These are phyloP conservation scores for Setaria viridis DNA, from an alignment of 202 grass and related monocot species.

Conservation along the genomic window DNA sequence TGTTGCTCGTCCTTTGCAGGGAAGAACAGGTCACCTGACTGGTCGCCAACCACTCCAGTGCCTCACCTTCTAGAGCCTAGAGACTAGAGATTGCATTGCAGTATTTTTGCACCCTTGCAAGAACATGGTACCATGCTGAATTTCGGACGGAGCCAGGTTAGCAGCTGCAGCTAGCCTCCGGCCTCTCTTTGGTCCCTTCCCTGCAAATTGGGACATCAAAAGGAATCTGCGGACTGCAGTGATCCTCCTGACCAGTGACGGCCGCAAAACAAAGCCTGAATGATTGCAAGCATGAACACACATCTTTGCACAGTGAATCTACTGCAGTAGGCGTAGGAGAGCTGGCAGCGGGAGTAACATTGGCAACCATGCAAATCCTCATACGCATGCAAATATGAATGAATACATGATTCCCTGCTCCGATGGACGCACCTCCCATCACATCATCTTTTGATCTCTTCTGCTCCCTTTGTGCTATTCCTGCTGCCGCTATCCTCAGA, in stretches of 20 bases:
- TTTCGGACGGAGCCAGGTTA: slow-evolving; percentile 16
- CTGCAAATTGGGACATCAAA: not conserved
- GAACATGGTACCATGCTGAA: not conserved
- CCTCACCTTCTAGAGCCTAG: not conserved
- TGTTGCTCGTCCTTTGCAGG: slow-evolving; percentile 23
- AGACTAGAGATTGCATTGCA: not conserved
- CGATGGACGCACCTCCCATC: slow-evolving; percentile 6
- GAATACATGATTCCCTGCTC: slow-evolving; percentile 29
- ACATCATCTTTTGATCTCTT: slow-evolving; percentile 45
- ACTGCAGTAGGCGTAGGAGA: not conserved
- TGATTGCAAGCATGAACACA: slow-evolving; percentile 31
- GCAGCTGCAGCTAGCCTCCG: not conserved
- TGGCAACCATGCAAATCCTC: not conserved
- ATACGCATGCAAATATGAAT: not conserved
- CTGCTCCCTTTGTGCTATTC: slow-evolving; percentile 11
- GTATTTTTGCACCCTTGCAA: not conserved
- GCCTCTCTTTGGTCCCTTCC: not conserved
- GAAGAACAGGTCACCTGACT: not conserved
- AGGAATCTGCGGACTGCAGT: slow-evolving; percentile 22
- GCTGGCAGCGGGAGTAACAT: slow-evolving; percentile 5
- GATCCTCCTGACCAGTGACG: slow-evolving; percentile 23
- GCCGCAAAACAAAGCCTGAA: slow-evolving; percentile 23
- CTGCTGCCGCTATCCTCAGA: not conserved
- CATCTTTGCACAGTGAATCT: not conserved
- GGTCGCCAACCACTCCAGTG: slow-evolving; percentile 2